Evolutionary conservation across 352 stramenopile species (phyloP), one percentile per base, ranked within the genome.

Genomic region (Thalassiosira sp.): DNA sequence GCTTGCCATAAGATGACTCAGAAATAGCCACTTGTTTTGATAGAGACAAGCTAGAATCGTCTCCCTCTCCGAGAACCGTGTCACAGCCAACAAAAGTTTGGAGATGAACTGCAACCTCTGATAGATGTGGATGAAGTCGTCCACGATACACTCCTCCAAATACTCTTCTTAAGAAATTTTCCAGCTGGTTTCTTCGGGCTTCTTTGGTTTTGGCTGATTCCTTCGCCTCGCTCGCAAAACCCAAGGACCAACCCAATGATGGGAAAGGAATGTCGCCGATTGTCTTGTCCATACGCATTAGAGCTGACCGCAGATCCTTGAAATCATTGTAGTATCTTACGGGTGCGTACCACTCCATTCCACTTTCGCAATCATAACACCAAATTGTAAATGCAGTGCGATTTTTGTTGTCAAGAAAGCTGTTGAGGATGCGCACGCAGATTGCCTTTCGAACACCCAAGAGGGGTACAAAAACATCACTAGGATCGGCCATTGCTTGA

Each of bases 61-160:
- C 54, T 37, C 56, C 54, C 37, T 82, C 31, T 8, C 24, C 33
- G 40, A 82, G 62, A 15, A 74, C 54, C 37, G 63, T 69, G 52
- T 90, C 86, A 51, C 80, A 85, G 0, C 86, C 86, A 13, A 92
- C 60, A 74, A 92, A 92, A 8, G 76, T 86, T 76, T 92, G 87
- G 13, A 92, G 64, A 76, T 90, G 81, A 33, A 89, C 62, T 15
- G 82, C 76, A 42, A 91, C 72, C 60, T 92, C 84, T 1, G 71
- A 72, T 11, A 87, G 60, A 51, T 76, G 73, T 0, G 84, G 71
- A 22, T 90, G 59, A 5, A 92, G 58, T 28, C 53, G 40, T 28
- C 79, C 51, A 18, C 60, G 79, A 68, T 92, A 92, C 1, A 90
- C 70, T 15, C 79, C 49, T 54, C 61, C 63, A 51, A 83, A 85